These are phyloP conservation scores for Metarhizium sp. DNA, from an alignment of 2,329 filamentous ascomycete species.

Conservation along the genomic window DNA sequence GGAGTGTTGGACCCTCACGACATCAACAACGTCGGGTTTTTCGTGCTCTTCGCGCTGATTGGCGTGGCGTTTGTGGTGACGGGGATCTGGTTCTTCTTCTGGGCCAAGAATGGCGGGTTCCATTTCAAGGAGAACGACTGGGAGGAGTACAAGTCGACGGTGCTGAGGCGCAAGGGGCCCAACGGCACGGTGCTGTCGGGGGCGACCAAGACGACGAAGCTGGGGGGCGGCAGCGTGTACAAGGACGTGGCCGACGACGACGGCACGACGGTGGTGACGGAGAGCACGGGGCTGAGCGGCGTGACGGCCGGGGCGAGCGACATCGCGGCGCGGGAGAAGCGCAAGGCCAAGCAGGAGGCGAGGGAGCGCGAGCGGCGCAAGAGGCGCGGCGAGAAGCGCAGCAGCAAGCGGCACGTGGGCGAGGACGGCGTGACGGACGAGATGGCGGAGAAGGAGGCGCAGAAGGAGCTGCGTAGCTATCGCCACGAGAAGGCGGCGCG, in stretches of 20 bases:
- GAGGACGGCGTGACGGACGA: constrained; percentile 56
- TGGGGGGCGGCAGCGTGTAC: constrained; percentile 83
- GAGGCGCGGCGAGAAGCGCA: constrained; percentile 25
- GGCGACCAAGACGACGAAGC: constrained; percentile 69
- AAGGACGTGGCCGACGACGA: constrained; percentile 55
- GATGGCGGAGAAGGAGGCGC: constrained; percentile 51
- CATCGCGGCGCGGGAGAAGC: constrained; percentile 43
- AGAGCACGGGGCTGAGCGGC: constrained; percentile 38
- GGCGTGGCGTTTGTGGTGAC: constrained; percentile 65
- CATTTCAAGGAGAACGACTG: constrained; percentile 78
- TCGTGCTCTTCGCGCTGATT: constrained; percentile 79
- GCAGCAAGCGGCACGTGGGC: constrained; percentile 32
- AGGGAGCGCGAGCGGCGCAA: constrained; percentile 29
- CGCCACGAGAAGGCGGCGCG: constrained; percentile 77
- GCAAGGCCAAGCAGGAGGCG: constrained; percentile 43
- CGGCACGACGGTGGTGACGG: constrained; percentile 35
- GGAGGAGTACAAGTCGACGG: constrained; percentile 97
- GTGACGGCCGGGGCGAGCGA: constrained; percentile 50
- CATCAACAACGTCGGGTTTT: constrained; percentile 62
- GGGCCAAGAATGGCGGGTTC: constrained; percentile 94
- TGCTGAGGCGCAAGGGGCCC: constrained; percentile 77
- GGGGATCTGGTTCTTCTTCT: constrained; percentile 97
- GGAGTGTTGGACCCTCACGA: constrained; percentile 45
- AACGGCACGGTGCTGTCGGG: constrained; percentile 80
- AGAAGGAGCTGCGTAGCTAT: constrained; percentile 69